These are phyloP conservation scores for Musa acuminata DNA, from an alignment of 176 grass and related monocot genomes.

Conservation along the genomic window DNA sequence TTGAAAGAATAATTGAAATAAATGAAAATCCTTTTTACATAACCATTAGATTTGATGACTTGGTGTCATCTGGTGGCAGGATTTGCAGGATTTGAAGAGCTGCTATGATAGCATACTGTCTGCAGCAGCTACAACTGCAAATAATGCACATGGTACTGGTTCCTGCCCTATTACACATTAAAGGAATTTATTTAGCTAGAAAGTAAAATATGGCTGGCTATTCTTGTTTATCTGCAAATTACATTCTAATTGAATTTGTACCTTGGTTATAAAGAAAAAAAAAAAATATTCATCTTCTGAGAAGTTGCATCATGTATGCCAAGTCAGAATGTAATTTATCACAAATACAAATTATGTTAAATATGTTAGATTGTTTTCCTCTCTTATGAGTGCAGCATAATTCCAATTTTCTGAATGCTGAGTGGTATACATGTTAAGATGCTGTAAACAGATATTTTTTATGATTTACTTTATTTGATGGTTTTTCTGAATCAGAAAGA, in stretches of 20 bases:
- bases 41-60: neutral
- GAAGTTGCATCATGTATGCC: too few species aligned
- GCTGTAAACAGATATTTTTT: too few species aligned
- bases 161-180: neutral
- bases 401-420: too few species aligned
- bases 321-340: too few species aligned
- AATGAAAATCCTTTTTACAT: neutral
- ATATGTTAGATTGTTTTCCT: too few species aligned
- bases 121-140: slow-evolving; percentile 83
- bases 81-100: slow-evolving; percentile 86
- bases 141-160: slow-evolving; percentile 79
- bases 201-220: too few species aligned
- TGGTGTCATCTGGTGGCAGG: slow-evolving; percentile 40
- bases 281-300: too few species aligned
- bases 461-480: too few species aligned
- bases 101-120: slow-evolving; percentile 83
- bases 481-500: too few species aligned
- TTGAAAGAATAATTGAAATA: neutral
- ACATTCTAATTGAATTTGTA: neutral
- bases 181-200: neutral
- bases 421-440: too few species aligned
- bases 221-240: neutral
- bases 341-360: too few species aligned
- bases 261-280: neutral
- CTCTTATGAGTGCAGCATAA: too few species aligned